Evolutionary conservation across 768 basidiomycete genomes (phyloP).

Genomic region (Artomyces pyxidatus): DNA sequence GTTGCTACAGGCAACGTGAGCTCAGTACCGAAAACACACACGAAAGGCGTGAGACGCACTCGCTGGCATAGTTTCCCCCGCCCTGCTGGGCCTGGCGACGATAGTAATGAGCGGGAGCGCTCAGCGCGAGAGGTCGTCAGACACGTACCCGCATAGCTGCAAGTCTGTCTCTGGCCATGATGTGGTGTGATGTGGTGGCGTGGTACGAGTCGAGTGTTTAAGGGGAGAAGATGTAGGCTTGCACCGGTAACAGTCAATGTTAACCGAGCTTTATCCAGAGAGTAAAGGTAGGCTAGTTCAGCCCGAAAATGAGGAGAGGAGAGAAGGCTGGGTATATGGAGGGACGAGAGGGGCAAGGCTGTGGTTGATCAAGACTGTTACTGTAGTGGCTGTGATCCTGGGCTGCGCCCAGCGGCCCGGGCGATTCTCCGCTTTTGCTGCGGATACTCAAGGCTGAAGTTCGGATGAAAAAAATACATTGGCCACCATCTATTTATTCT

Average conservation of each 20-base stretch:
- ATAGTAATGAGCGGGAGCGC: constrained; percentile 1
- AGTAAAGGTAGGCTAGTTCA: too few species aligned
- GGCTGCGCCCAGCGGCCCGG: too few species aligned
- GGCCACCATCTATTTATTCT: too few species aligned
- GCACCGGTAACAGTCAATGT: background rate
- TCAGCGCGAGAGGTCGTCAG: constrained; percentile 6
- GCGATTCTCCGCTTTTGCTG: too few species aligned
- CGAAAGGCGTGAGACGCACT: constrained; percentile 30
- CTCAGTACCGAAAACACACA: constrained; percentile 1
- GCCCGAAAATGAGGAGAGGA: background rate
- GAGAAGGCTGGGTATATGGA: background rate
- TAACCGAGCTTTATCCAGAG: background rate
- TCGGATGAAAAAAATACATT: too few species aligned
- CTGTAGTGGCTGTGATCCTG: background rate
- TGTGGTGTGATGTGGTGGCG: constrained; percentile 13
- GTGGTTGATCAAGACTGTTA: background rate
- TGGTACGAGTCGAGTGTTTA: background rate
- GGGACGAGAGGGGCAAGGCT: background rate
- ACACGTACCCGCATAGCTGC: constrained; percentile 72
- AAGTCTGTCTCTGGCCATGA: constrained; percentile 85
- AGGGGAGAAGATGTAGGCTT: background rate
- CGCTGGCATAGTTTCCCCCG: constrained; percentile 38
- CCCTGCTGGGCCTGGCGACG: constrained; percentile 55
- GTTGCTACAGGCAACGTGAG: background rate
- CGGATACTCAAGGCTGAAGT: too few species aligned